These are phyloP conservation scores for Trypanosoma rangeli DNA, from an alignment of 208 protist genomes.

Conservation along the genomic window DNA sequence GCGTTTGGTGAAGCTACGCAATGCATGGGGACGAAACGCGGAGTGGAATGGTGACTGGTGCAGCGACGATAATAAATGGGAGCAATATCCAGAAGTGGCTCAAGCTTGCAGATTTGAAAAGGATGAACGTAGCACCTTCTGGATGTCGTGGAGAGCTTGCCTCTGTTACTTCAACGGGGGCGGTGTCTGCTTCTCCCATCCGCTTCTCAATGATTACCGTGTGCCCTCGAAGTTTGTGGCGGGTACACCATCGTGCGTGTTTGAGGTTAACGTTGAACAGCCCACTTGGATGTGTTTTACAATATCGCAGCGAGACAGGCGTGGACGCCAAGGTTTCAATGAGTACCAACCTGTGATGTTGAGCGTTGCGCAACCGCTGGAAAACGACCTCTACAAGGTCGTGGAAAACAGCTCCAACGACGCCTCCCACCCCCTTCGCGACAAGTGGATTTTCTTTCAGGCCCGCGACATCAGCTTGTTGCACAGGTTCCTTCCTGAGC, in stretches of 20 bases:
- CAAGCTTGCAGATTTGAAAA: conserved; percentile 63
- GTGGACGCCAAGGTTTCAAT: conserved; percentile 31
- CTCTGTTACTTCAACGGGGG: conserved; percentile 87
- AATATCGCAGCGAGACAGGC: conserved; percentile 78
- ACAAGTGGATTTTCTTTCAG: conserved; percentile 84
- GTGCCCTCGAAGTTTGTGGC: conserved; percentile 72
- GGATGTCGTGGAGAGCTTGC: conserved; percentile 78
- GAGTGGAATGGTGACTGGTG: conserved; percentile 84
- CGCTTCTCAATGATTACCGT: conserved; percentile 72
- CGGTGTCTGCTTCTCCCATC: conserved; percentile 73
- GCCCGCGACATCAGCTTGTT: conserved; percentile 77
- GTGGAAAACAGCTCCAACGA: conserved; percentile 76
- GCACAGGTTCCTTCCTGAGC: conserved; percentile 52
- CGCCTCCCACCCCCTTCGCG: conserved; percentile 44
- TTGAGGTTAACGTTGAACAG: conserved; percentile 64
- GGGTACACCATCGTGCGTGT: conserved; percentile 54
- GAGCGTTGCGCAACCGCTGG: conserved; percentile 61
- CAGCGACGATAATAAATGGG: conserved; percentile 71
- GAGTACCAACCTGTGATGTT: conserved; percentile 86
- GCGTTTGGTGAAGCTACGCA: conserved; percentile 72
- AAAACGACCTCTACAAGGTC: conserved; percentile 60
- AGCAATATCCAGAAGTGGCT: conserved; percentile 68
- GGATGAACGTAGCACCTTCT: conserved; percentile 66
- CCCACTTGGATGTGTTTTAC: conserved; percentile 69
- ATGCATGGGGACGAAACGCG: conserved; percentile 53